Evolutionary conservation across 495 filamentous ascomycete species (phyloP).

Genomic region (Trichocladium uniseriatum): DNA sequence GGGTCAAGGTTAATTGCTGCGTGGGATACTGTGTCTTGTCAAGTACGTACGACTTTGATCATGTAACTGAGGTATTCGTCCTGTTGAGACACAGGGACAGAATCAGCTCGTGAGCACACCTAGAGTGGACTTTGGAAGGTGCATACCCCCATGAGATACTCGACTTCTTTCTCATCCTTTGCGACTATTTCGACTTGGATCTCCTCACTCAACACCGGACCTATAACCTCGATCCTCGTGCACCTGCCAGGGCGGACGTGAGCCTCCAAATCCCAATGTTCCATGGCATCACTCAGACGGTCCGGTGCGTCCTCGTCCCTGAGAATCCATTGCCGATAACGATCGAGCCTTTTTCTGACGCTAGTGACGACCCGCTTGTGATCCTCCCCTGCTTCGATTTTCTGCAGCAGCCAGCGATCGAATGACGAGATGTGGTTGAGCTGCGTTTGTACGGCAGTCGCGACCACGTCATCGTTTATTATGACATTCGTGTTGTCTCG

Average conservation of each 20-base stretch:
- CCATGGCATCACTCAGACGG: not conserved
- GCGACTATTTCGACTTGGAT: constrained; percentile 1
- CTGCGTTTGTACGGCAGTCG: constrained; percentile 2
- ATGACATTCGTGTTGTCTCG: no score
- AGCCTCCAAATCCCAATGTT: not conserved
- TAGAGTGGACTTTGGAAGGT: not conserved
- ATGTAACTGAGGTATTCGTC: constrained; percentile 17
- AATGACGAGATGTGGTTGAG: constrained; percentile 7
- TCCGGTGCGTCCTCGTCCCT: not conserved
- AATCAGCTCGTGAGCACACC: not conserved
- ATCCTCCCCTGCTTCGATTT: not conserved
- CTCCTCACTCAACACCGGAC: not conserved
- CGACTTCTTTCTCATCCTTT: constrained; percentile 2
- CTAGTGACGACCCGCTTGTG: not conserved
- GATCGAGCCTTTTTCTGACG: not conserved
- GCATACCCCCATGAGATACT: constrained; percentile 10
- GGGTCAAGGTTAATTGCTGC: not conserved
- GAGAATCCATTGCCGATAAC: constrained; percentile 5
- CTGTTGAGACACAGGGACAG: not conserved
- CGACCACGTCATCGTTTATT: not conserved
- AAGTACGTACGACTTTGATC: constrained; percentile 7
- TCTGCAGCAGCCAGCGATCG: constrained; percentile 6
- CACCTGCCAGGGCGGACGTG: not conserved
- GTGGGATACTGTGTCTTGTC: not conserved
- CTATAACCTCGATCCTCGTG: not conserved